phyloP scores from a whole-genome alignment of 148 eudicot species.

The Camellia sinensis region DNA sequence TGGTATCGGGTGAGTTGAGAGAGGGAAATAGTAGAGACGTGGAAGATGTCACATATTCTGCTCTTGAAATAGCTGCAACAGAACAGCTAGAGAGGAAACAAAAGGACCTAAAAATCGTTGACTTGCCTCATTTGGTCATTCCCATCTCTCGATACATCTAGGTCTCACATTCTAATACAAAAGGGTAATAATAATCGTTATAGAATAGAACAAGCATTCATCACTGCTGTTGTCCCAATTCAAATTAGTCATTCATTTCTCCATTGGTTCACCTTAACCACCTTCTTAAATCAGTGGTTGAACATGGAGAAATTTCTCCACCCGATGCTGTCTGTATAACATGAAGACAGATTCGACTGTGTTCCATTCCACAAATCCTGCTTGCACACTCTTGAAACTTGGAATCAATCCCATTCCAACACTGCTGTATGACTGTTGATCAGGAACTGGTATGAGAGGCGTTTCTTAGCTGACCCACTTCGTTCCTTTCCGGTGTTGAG shows the following conservation, averaged over 20 bases:
- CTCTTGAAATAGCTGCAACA: not conserved
- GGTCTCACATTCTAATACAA: not conserved
- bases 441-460: slow-evolving; percentile 60
- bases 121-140: slow-evolving; percentile 1
- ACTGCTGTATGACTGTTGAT: slow-evolving; percentile 20
- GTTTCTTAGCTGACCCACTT: slow-evolving; percentile 51
- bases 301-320: slow-evolving; percentile 85
- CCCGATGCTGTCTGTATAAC: slow-evolving; percentile 57
- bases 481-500: slow-evolving; percentile 65
- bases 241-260: too few relatives aligned
- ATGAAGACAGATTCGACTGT: slow-evolving; percentile 34
- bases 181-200: not conserved
- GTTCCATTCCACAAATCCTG: slow-evolving; percentile 46
- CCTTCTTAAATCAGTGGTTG: slow-evolving; percentile 77
- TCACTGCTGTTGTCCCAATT: not conserved
- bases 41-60: not conserved
- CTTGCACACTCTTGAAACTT: slow-evolving; percentile 75
- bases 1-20: too few relatives aligned
- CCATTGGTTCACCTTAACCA: slow-evolving; percentile 51
- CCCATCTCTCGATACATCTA: not conserved
- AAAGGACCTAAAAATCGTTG: not conserved
- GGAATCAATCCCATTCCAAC: slow-evolving; percentile 41
- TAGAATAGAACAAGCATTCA: not conserved
- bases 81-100: too few relatives aligned
- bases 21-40: too few relatives aligned